Evolutionary conservation across 2,329 filamentous ascomycete genomes (phyloP), one percentile per base, ranked within the genome.

Genomic region (Harringtonia aguacate): DNA sequence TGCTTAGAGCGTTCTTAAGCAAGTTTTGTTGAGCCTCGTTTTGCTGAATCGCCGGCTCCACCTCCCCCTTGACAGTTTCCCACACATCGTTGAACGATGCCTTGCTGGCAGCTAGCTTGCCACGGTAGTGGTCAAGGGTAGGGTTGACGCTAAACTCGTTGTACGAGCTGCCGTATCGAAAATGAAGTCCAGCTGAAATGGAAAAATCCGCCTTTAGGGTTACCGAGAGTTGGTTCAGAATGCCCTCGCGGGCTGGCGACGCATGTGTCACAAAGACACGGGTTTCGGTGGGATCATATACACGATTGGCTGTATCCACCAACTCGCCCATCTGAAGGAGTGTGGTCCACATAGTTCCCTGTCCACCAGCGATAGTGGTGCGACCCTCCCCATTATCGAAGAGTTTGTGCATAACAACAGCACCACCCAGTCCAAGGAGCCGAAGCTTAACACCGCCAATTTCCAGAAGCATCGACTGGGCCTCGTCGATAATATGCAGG

Each of bases 111-210:
- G 92, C 90, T 44, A 98, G 80, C 73, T 98, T 98, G 60, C 92
- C 94, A 47, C 94, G 87, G 66, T 98, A 98, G 66, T 98, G 92
- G 57, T 98, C 92, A 44, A 98, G 73, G 0, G 90, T 95, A 3
- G 92, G 94, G 63, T 98, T 98, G 59, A 98, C 92, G 52, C 89
- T 95, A 67, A 98, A 98, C 63, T 98, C 94, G 66, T 98, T 98
- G 74, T 98, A 98, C 1, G 94, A 98, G 64, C 90, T 97, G 52
- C 94, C 92, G 55, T 98, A 98, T 52, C 92, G 79, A 80, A 98
- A 98, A 66, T 98, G 92, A 24, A 98, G 80, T 56, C 92, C 92
- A 40, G 92, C 92, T 12, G 92, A 98, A 58, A 98, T 83, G 21
- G 92, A 98, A 65, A 98, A 98, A 61, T 98, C 92, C 29, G 92